Conservation (phyloP, 176 grass and related monocot species). For the Pharus latifolius region DNA sequence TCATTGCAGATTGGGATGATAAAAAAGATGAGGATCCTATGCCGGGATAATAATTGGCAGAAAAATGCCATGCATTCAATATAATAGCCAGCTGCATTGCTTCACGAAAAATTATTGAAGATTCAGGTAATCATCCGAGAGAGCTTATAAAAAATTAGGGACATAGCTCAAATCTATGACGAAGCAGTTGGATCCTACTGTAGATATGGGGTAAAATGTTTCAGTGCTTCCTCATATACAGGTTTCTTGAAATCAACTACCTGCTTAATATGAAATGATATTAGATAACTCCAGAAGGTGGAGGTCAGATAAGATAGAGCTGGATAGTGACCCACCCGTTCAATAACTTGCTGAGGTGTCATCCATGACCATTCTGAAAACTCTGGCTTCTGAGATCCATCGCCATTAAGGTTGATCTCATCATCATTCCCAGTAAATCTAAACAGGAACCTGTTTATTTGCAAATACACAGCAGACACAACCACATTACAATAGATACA, state of each 20-base stretch:
- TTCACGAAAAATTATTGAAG: not conserved
- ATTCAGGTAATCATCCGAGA: not conserved
- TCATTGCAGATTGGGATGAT: not conserved
- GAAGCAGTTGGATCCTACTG: conserved; percentile 40
- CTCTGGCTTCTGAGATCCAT: conserved; percentile 91
- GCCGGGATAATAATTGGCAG: not conserved
- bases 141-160: not conserved
- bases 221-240: conserved; percentile 75
- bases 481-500: too few relatives aligned
- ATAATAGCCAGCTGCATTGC: not conserved
- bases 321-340: conserved; percentile 39
- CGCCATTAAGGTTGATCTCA: conserved; percentile 76
- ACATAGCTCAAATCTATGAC: not conserved
- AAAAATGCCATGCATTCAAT: not conserved
- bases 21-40: not conserved
- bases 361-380: conserved; percentile 79
- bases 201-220: conserved; percentile 53
- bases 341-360: conserved; percentile 76
- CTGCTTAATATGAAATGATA: conserved; percentile 26
- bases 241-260: conserved; percentile 89
- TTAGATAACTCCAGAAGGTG: conserved; percentile 10
- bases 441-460: conserved; percentile 67
- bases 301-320: not conserved
- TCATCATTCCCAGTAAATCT: conserved; percentile 74
- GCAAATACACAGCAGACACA: too few relatives aligned